These are phyloP conservation scores for Aspergillus sclerotioniger DNA, from an alignment of 495 filamentous ascomycete genomes.

Conservation along the genomic window DNA sequence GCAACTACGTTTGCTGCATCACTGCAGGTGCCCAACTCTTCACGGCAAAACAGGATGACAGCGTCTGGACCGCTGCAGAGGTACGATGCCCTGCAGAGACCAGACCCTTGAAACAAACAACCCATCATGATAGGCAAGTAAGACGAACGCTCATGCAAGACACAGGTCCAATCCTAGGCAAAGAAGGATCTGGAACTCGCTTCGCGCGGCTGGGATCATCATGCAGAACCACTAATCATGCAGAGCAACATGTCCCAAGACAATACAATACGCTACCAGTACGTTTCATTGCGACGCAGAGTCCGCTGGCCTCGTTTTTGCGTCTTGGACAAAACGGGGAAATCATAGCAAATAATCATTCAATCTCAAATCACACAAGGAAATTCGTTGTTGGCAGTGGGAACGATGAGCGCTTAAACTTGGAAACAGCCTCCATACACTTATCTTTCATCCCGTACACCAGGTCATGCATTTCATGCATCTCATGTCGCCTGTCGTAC, in stretches of 20 bases:
- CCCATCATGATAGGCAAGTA: not conserved
- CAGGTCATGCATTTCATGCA: slow-evolving; percentile 4
- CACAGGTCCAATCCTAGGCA: slow-evolving; percentile 2
- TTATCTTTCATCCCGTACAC: not conserved
- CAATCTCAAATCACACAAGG: not conserved
- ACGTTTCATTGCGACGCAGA: not conserved
- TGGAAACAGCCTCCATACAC: not conserved
- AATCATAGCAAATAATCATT: not conserved
- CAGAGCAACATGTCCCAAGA: not conserved
- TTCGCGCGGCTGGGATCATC: not conserved
- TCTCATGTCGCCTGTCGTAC: not conserved
- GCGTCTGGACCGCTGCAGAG: not conserved
- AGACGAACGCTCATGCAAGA: slow-evolving; percentile 4
- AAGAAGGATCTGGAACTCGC: not conserved
- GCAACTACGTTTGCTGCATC: too few species aligned
- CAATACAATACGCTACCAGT: not conserved
- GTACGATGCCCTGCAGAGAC: not conserved
- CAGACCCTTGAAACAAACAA: not conserved
- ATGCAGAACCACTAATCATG: not conserved
- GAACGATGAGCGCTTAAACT: not conserved
- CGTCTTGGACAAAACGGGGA: not conserved
- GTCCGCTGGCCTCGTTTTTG: not conserved
- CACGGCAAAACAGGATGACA: not conserved
- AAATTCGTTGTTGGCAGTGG: not conserved
- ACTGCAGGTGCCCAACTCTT: not conserved